These are phyloP conservation scores for Saccharomyces cerevisiae DNA, from an alignment of 805 yeast species.

Conservation along the genomic window DNA sequence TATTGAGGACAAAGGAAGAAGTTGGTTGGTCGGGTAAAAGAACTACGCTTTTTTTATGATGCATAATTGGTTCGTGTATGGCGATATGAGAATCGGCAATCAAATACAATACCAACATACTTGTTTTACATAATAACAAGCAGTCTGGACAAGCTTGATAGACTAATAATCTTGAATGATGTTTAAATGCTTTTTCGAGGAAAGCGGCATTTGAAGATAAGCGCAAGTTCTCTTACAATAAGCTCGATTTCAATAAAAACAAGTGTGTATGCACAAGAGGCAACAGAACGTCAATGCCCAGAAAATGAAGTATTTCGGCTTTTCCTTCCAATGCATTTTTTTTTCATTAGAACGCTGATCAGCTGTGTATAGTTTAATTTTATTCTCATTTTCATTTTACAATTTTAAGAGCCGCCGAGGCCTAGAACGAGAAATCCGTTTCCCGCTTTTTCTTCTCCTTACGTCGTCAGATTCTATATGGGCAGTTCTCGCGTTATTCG, in stretches of 20 bases:
- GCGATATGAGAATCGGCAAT: not conserved
- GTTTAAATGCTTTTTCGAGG: too few species aligned
- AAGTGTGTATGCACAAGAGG: too few species aligned
- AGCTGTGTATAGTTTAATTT: not conserved
- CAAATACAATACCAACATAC: not conserved
- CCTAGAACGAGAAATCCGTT: not conserved
- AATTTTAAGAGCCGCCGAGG: constrained; percentile 4
- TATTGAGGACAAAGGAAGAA: not conserved
- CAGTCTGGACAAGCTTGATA: not conserved
- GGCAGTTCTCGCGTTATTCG: not conserved
- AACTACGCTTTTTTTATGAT: not conserved
- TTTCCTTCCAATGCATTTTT: too few species aligned
- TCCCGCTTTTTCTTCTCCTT: not conserved
- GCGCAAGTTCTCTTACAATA: too few species aligned
- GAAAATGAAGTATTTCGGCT: too few species aligned
- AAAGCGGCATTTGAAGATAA: too few species aligned
- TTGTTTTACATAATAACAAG: not conserved
- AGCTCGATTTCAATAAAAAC: too few species aligned
- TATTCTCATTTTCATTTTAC: constrained; percentile 6
- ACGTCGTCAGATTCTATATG: not conserved
- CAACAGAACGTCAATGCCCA: too few species aligned
- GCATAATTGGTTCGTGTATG: not conserved
- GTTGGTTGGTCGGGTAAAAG: not conserved
- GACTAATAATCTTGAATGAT: too few species aligned
- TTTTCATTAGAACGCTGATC: not conserved